A percentile compares a stretch with the other conserved stretches of the same genome.
These are phyloP conservation scores for Monosporascus sp. DNA, from an alignment of 2,329 filamentous ascomycete species.

Conservation along the genomic window DNA sequence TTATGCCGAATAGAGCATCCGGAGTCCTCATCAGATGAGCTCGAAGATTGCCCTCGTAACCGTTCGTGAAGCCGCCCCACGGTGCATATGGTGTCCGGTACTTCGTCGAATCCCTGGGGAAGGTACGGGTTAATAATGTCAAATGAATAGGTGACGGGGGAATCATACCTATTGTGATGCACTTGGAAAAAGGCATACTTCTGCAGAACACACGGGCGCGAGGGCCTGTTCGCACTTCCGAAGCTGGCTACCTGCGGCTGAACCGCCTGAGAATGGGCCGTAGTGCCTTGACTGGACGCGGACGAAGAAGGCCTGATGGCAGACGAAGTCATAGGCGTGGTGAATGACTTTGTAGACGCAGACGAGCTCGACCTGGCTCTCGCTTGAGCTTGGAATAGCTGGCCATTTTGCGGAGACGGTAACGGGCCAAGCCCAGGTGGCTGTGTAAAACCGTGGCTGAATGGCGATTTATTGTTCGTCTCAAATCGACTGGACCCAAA, in stretches of 20 bases:
- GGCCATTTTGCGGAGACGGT: constrained; percentile 29
- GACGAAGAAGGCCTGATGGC: constrained; percentile 31
- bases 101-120: constrained; percentile 44
- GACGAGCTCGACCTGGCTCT: constrained; percentile 26
- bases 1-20: constrained; percentile 29
- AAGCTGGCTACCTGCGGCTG: constrained; percentile 18
- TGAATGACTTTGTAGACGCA: constrained; percentile 27
- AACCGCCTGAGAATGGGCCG: constrained; percentile 9
- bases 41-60: constrained; percentile 49
- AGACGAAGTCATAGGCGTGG: constrained; percentile 30
- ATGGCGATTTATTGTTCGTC: constrained; percentile 26
- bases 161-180: constrained; percentile 50
- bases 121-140: constrained; percentile 6
- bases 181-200: constrained; percentile 56
- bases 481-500: constrained; percentile 25
- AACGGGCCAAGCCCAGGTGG: constrained; percentile 26
- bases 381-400: constrained; percentile 29
- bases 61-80: constrained; percentile 55
- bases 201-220: constrained; percentile 37
- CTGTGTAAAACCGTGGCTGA: constrained; percentile 28
- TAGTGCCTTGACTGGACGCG: constrained; percentile 23
- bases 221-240: constrained; percentile 12
- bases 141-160: constrained; percentile 10
- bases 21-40: constrained; percentile 40
- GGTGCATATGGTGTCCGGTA: constrained; percentile 57